Evolutionary conservation across 2,329 filamentous ascomycete species (phyloP).

Genomic region (Ophidiomyces ophidiicola): DNA sequence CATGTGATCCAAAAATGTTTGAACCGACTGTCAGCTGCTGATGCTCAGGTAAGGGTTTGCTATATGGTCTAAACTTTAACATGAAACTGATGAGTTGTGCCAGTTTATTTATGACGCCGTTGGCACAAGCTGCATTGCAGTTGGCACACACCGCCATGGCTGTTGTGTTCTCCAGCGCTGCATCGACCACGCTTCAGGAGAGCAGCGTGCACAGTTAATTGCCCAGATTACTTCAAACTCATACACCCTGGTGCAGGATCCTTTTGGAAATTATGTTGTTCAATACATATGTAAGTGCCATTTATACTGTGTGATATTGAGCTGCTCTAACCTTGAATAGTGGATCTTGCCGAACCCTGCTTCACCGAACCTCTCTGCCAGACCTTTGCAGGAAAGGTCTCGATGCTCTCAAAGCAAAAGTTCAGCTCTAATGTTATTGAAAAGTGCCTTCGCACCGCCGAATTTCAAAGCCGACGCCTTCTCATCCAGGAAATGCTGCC

Average conservation of each 20-base stretch:
- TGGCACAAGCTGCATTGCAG: conserved; percentile 70
- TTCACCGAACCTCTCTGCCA: conserved; percentile 83
- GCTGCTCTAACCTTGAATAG: conserved; percentile 5
- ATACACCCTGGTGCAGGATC: conserved; percentile 83
- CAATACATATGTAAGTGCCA: conserved; percentile 62
- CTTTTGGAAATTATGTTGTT: conserved; percentile 96
- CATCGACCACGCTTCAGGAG: conserved; percentile 87
- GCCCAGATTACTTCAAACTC: conserved; percentile 76
- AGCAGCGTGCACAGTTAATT: conserved; percentile 80
- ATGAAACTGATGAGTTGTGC: conserved; percentile 11
- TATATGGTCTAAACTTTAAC: not conserved
- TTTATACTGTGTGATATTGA: not conserved
- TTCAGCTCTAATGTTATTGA: conserved; percentile 99
- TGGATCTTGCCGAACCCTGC: conserved; percentile 74
- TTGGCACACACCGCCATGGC: conserved; percentile 92
- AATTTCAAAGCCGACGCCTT: conserved; percentile 59
- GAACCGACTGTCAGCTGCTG: conserved; percentile 72
- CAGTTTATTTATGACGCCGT: conserved; percentile 92
- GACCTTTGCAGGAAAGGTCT: conserved; percentile 62
- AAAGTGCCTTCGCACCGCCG: conserved; percentile 81
- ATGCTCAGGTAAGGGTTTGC: conserved; percentile 49
- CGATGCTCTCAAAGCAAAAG: conserved; percentile 78
- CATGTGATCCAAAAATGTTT: conserved; percentile 99
- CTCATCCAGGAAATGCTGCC: conserved; percentile 71
- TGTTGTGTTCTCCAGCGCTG: conserved; percentile 97